phyloP scores from a whole-genome alignment of 2,329 filamentous ascomycete species.

The Salinomyces thailandicus region DNA sequence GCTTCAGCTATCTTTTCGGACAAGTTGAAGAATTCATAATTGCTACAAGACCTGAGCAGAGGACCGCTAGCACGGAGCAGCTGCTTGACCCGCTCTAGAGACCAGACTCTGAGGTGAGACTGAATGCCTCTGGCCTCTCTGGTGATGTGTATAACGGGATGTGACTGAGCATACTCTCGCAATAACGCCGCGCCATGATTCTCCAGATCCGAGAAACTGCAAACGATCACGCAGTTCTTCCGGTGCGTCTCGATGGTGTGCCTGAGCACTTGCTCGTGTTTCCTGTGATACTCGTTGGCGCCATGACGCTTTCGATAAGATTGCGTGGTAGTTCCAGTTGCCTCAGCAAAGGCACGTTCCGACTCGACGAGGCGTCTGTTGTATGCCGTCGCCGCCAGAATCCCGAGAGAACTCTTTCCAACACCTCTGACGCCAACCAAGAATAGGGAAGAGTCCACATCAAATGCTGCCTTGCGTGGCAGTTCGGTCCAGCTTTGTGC shows the following conservation, averaged over 20 bases:
- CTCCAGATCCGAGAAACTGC: slow-evolving; percentile 59
- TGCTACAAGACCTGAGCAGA: slow-evolving; percentile 56
- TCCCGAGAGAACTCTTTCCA: slow-evolving; percentile 64
- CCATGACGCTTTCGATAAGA: slow-evolving; percentile 55
- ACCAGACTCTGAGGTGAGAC: slow-evolving; percentile 45
- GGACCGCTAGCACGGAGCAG: slow-evolving; percentile 48
- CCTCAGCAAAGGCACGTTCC: slow-evolving; percentile 56
- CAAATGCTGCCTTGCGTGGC: slow-evolving; percentile 32
- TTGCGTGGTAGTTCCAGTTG: slow-evolving; percentile 50
- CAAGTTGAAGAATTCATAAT: slow-evolving; percentile 67
- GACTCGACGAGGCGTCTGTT: slow-evolving; percentile 58
- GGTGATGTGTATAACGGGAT: slow-evolving; percentile 61
- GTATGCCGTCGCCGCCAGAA: slow-evolving; percentile 64
- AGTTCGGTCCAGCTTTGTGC: slow-evolving; percentile 4
- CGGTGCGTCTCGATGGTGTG: slow-evolving; percentile 49
- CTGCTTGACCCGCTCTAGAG: slow-evolving; percentile 46
- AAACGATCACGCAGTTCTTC: slow-evolving; percentile 57
- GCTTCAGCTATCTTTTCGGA: slow-evolving; percentile 38
- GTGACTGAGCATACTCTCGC: slow-evolving; percentile 50
- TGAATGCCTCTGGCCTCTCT: slow-evolving; percentile 57
- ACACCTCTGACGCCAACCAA: slow-evolving; percentile 63
- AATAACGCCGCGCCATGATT: slow-evolving; percentile 51
- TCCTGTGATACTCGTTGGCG: slow-evolving; percentile 49
- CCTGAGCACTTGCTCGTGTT: slow-evolving; percentile 53
- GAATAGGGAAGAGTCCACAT: slow-evolving; percentile 57